These are phyloP conservation scores for Salix purpurea DNA, from an alignment of 345 rosid genomes.

Conservation along the genomic window DNA sequence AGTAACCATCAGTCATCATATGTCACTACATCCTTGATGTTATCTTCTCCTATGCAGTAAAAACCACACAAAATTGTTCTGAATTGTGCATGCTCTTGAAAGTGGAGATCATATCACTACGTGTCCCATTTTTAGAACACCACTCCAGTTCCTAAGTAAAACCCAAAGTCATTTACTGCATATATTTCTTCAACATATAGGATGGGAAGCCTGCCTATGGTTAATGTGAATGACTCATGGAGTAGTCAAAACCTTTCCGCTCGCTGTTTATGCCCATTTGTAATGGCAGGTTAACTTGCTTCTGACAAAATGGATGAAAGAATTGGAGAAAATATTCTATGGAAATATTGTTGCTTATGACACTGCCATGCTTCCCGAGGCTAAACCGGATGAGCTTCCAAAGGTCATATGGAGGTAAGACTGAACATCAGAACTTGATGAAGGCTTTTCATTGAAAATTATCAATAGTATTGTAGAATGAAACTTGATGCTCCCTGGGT, in stretches of 20 bases:
- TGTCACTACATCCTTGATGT: background rate
- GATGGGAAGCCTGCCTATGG: background rate
- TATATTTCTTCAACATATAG: background rate
- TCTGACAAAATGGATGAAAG: slow-evolving; percentile 89
- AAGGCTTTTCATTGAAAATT: background rate
- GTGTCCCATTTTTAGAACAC: background rate
- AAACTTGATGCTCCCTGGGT: too few species aligned
- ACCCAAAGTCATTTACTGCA: background rate
- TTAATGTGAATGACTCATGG: background rate
- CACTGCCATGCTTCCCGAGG: slow-evolving; percentile 79
- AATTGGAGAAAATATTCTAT: slow-evolving; percentile 86
- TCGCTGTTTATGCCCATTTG: slow-evolving; percentile 4
- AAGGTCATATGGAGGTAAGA: slow-evolving; percentile 78
- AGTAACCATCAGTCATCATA: background rate
- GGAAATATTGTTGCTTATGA: slow-evolving; percentile 92
- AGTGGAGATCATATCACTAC: background rate
- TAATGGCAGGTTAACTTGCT: slow-evolving; percentile 75
- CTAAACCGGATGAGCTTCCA: slow-evolving; percentile 60
- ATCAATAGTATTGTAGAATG: background rate
- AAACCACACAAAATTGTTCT: background rate
- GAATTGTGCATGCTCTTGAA: background rate
- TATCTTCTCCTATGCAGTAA: background rate
- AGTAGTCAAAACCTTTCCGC: background rate
- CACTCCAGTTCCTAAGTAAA: background rate
- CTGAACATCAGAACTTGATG: background rate